Base-by-base conservation (phyloP, 2,329 filamentous ascomycete genomes). In the Microdochium paspali region DNA sequence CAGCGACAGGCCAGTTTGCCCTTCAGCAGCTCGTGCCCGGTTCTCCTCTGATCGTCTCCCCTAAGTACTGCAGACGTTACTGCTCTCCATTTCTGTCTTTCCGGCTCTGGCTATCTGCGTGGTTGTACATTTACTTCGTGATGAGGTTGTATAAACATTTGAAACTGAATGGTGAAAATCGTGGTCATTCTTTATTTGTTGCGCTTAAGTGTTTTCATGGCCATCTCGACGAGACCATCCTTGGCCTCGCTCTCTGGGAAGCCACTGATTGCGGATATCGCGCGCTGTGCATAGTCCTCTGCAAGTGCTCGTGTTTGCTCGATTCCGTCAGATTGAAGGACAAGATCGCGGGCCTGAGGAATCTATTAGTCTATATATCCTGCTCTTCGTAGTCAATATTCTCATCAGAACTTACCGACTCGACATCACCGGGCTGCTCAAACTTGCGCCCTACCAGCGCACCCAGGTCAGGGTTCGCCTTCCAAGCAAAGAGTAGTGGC, bases 171-270 rank as follows among this genome's bases (percentile, higher is more conserved):
- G 26, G 31, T 35, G 5, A 20, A 15, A 40, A 15, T 20, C 3
- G 18, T 40, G 6, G 35, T 21, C 18, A 7, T 21, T n/a, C 15
- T 44, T 61, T 74, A 97, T 68, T 95, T 96, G 64, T 89, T 78
- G 60, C 91, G 79, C 68, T 89, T 84, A 72, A 95, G 80, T 15
- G 90, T 90, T 72, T 95, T 96, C 57, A 84, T 79, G 56, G 90
- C 94, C 88, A 97, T 96, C 60, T 96, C 89, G 43, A 95, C 73
- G 35, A 98, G 73, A 0, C 91, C 91, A 25, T 85, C 79, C 71
- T 95, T 97, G 49, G 93, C 93, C 54, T 97, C 91, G 63, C 90
- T 91, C n/a, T 90, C 84, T 6, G 93, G 93, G 66, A 98, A 95
- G 43, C 72, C 70, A 53, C 78, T 76, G 58, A 98, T 87, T n/a